Evolutionary conservation across 2,329 filamentous ascomycete species (phyloP).

Genomic region (Ustilaginoidea virens): DNA sequence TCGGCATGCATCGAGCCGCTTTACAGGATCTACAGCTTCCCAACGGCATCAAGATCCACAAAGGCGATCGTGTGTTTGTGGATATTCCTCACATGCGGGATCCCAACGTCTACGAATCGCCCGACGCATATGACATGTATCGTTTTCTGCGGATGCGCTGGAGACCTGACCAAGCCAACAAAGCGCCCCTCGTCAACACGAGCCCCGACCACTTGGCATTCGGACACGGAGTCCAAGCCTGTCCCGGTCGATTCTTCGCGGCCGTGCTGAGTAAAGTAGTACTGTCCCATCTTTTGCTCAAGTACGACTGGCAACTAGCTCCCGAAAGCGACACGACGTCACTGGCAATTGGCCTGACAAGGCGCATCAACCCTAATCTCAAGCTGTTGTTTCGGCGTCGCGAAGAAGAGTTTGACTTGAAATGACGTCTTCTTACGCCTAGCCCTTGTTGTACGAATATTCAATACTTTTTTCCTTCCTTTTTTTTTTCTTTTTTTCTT

Average conservation of each 20-base stretch:
- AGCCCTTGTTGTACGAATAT: not conserved
- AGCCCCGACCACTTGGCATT: slow-evolving; percentile 6
- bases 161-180: slow-evolving; percentile 3
- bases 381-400: slow-evolving; percentile 4
- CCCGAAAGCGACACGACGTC: slow-evolving; percentile 2
- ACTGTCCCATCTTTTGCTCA: slow-evolving; percentile 5
- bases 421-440: not conserved
- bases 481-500: not conserved
- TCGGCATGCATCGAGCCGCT: slow-evolving; percentile 6
- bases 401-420: slow-evolving; percentile 4
- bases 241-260: slow-evolving; percentile 6
- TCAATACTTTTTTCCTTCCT: not conserved
- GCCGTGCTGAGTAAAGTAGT: slow-evolving; percentile 4
- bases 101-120: slow-evolving; percentile 3
- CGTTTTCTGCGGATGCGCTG: slow-evolving; percentile 6
- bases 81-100: slow-evolving; percentile 6
- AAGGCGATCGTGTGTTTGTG: slow-evolving; percentile 6
- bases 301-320: slow-evolving; percentile 5
- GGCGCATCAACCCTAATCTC: slow-evolving; percentile 4
- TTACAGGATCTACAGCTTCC: slow-evolving; percentile 5
- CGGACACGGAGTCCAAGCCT: slow-evolving; percentile 6
- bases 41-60: slow-evolving; percentile 2
- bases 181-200: slow-evolving; percentile 4
- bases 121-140: slow-evolving; percentile 5
- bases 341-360: slow-evolving; percentile 4